These are phyloP conservation scores for Theobroma cacao DNA, from an alignment of 345 rosid genomes.

Conservation along the genomic window DNA sequence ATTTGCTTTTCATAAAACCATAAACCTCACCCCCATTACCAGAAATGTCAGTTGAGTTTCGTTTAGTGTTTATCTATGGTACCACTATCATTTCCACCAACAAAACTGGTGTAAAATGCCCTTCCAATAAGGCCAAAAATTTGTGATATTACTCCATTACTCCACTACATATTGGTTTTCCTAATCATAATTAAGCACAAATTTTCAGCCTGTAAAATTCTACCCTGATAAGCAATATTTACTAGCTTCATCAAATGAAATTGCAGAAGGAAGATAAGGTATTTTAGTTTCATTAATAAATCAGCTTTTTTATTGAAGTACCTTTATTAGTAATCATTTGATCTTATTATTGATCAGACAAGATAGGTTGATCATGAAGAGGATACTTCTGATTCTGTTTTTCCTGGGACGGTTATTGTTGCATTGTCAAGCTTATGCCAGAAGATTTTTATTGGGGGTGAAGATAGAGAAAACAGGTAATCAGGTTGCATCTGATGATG, in stretches of 20 bases:
- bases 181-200: conserved; percentile 24
- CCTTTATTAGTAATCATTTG: neutral
- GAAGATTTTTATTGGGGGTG: conserved; percentile 11
- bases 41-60: neutral
- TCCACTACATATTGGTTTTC: conserved; percentile 14
- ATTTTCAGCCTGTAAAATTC: conserved; percentile 13
- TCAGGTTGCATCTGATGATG: neutral
- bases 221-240: conserved; percentile 1
- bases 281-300: neutral
- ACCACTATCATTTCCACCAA: neutral
- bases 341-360: neutral
- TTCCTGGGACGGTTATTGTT: conserved; percentile 16
- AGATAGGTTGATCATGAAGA: conserved; percentile 21
- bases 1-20: conserved; percentile 67
- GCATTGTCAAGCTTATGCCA: conserved; percentile 23
- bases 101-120: neutral
- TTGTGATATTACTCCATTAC: conserved; percentile 15
- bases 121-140: neutral
- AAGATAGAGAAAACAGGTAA: neutral
- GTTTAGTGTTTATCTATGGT: neutral
- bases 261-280: conserved; percentile 14
- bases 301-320: neutral
- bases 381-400: conserved; percentile 2
- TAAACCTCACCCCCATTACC: neutral
- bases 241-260: conserved; percentile 9